Conservation (phyloP, 1,139 yeast genomes). For the Lodderomyces elongisporus region DNA sequence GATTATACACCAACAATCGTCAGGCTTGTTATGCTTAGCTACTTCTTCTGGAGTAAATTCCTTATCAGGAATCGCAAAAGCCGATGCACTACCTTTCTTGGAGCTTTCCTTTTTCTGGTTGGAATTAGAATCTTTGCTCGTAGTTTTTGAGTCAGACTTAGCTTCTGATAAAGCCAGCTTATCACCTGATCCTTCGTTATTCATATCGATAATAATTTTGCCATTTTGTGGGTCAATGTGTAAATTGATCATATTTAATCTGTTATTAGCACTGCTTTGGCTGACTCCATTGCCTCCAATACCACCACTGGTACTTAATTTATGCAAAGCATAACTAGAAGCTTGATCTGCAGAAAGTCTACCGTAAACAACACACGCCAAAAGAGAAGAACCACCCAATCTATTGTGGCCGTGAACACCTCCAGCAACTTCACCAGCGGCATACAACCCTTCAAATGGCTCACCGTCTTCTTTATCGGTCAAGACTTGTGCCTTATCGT, state of each 20-base stretch:
- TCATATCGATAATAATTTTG: constrained; percentile 29
- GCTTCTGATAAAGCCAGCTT: background rate
- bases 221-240: constrained; percentile 37
- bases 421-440: constrained; percentile 80
- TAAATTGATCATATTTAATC: constrained; percentile 40
- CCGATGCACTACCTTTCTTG: constrained; percentile 6
- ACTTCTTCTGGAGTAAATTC: constrained; percentile 52
- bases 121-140: constrained; percentile 6
- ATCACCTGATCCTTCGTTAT: background rate
- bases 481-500: constrained; percentile 53
- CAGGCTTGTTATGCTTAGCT: constrained; percentile 53
- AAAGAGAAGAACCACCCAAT: constrained; percentile 69
- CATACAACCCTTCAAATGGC: constrained; percentile 58
- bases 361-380: constrained; percentile 82
- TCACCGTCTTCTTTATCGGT: constrained; percentile 27
- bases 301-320: constrained; percentile 13
- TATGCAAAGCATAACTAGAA: constrained; percentile 27
- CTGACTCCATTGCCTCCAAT: constrained; percentile 1
- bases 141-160: constrained; percentile 3
- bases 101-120: constrained; percentile 1
- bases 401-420: constrained; percentile 79
- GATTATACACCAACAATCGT: constrained; percentile 84
- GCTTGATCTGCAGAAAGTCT: constrained; percentile 54
- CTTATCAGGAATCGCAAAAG: constrained; percentile 34
- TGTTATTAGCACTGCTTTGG: constrained; percentile 14